Evolutionary conservation across 345 rosid genomes (phyloP), one percentile per base, ranked within the genome.

Genomic region (Gossypium ekmanianum): DNA sequence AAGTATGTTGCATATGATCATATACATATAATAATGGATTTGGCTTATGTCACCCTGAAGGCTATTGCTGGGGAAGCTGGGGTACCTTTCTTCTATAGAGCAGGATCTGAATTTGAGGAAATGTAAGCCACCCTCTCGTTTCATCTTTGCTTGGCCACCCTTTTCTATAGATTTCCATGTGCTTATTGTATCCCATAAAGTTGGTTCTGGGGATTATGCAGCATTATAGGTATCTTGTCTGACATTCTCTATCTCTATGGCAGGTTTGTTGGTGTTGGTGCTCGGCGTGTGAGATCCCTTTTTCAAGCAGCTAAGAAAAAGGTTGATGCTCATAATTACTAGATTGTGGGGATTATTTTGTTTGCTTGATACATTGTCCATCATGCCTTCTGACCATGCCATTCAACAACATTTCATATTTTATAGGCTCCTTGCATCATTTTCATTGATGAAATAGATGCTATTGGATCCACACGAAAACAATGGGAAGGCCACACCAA

Each of bases 51-150:
- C 76, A 74, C 48, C 78, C 80, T 68, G 50, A 83, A 96, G 99
- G 99, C 99, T 48, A 96, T 93, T 85, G 98, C 99, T 81, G 99
- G 99, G 81, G 99, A 96, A 88, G 99, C 99, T 64, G 99, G 99
- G 44, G 99, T 93, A 45, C 98, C 99, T 47, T 93, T 95, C 83
- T 95, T 95, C 87, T 95, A 95, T 61, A 87, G 99, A 82, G 97
- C 99, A 61, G 99, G 99, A 65, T 96, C 99, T 78, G 99, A 93
- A 86, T 96, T 96, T 86, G 99, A 96, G 89, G 98, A 96, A 86
- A 96, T 93, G 99, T 93, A 84, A 89, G 98, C 75, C 59, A 68
- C 59, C 51, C 78, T 74, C 61, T 51, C 4, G 43, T 67, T 27
- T 50, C 41, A 7, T n/a, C 13, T 41, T 51, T 76, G 24, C 58